A percentile compares a stretch with the other conserved stretches of the same genome.
phyloP scores from a whole-genome alignment of 2,329 filamentous ascomycete genomes.

The Aspergillus melleus region DNA sequence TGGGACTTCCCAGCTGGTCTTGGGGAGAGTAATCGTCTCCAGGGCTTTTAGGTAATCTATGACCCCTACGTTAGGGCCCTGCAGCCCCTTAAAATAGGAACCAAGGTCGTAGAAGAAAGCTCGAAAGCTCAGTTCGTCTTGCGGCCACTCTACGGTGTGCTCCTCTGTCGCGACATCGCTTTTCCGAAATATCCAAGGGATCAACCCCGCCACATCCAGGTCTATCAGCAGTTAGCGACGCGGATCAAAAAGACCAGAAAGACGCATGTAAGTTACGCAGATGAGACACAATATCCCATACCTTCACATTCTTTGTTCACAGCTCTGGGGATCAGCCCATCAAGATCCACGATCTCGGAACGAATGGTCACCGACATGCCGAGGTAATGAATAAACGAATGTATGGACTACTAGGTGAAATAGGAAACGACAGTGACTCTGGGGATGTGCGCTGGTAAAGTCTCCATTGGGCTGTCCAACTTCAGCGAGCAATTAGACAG shows the following conservation, averaged over 20 bases:
- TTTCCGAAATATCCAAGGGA: slow-evolving; percentile 8
- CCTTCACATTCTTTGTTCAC: slow-evolving; percentile 2
- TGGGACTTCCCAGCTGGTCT: slow-evolving; percentile 1
- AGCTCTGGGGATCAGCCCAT: slow-evolving; percentile 2
- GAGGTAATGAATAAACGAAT: neutral
- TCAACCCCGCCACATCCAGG: neutral
- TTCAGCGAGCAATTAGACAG: neutral
- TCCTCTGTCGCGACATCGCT: neutral
- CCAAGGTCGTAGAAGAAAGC: neutral
- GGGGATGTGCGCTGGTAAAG: neutral
- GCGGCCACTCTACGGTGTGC: neutral
- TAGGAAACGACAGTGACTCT: neutral
- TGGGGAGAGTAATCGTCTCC: slow-evolving; percentile 5
- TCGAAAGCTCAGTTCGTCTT: neutral
- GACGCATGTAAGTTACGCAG: neutral
- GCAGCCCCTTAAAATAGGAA: neutral
- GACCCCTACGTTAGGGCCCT: neutral
- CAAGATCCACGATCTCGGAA: slow-evolving; percentile 6
- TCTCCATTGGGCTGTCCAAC: neutral
- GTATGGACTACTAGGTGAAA: neutral
- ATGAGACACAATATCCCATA: neutral
- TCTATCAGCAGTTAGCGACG: slow-evolving; percentile 1
- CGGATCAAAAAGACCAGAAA: neutral
- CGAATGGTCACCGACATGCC: slow-evolving; percentile 9
- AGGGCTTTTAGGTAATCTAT: neutral